These are phyloP conservation scores for Oryza nivara DNA, from an alignment of 176 grass and related monocot genomes.

Conservation along the genomic window DNA sequence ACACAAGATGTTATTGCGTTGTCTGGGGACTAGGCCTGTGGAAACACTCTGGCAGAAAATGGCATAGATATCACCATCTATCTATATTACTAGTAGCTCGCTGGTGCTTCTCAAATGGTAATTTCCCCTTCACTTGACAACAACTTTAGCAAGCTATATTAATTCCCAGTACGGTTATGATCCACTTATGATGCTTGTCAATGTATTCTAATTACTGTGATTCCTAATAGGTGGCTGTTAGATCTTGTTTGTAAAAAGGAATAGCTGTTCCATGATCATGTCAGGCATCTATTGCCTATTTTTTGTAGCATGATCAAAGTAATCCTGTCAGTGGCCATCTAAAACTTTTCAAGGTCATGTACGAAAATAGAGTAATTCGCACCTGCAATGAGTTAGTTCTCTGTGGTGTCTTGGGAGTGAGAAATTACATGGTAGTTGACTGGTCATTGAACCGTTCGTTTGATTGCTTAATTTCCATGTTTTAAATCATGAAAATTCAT, in stretches of 20 bases:
- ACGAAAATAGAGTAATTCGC: not conserved
- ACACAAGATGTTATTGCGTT: not conserved
- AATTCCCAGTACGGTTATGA: not conserved
- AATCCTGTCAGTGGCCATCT: not conserved
- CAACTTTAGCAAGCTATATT: not conserved
- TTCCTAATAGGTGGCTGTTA: not conserved
- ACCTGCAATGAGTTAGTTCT: not conserved
- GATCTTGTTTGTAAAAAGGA: not conserved
- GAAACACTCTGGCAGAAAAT: slow-evolving; percentile 4
- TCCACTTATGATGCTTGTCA: not conserved
- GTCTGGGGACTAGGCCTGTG: not conserved
- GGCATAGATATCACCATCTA: not conserved
- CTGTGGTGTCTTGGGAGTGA: not conserved
- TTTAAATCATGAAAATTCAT: slow-evolving; percentile 36
- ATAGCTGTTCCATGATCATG: not conserved
- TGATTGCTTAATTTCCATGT: not conserved
- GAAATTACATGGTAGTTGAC: not conserved
- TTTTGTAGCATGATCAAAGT: slow-evolving; percentile 1
- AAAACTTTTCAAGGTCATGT: slow-evolving; percentile 3
- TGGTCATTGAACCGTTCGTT: not conserved
- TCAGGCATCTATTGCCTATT: not conserved
- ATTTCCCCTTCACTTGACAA: not conserved
- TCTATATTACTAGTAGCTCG: not conserved
- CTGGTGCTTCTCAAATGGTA: not conserved
- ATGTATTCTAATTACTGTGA: not conserved